Evolutionary conservation across 2,329 filamentous ascomycete species (phyloP), one percentile per base, ranked within the genome.

Genomic region (Chrysoporthe cubensis): DNA sequence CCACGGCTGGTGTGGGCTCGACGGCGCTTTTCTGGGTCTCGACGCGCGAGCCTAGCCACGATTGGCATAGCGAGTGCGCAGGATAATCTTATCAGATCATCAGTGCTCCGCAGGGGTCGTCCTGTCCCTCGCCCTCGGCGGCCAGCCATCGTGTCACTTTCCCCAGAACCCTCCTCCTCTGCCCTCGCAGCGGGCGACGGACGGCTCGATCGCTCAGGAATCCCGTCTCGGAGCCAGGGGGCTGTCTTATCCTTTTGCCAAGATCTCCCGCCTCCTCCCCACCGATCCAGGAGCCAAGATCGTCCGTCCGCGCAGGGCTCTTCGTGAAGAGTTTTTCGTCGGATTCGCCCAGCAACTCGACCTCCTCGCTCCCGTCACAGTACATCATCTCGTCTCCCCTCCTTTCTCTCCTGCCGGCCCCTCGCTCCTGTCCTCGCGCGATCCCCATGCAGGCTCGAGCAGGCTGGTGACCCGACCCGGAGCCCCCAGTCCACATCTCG

Each of bases 51-150:
- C 13, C 65, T 67, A 69, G 1, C 68, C 44, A 11, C 18, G 52
- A 65, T 67, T n/a, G 65, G 58, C 2, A 26, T 65, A 42, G 68
- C 7, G 21, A 8, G 2, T 43, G 61, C 26, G 65, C 65, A 65
- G 44, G 43, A 63, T 67, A 65, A 69, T 69, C 68, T 69, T 69
- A 69, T 69, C 68, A 69, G 63, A 69, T 69, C 68, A 62, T 57
- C 67, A 65, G 42, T 57, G 8, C 21, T 32, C n/a, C 9, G 32
- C 42, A 52, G 21, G 43, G 16, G 52, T 21, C 57, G 8, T 26
- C 26, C 42, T 26, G 26, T 26, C 37, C 37, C 26, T 46, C 32
- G 21, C 56, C 52, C 14, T 59, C 44, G 3, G 37, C 26, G 42
- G 37, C 34, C 34, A 34, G n/a, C 18, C 54, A 57, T 57, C 54